Evolutionary conservation across 1,139 yeast species (phyloP).

Genomic region (Suhomyces bolitotheri): DNA sequence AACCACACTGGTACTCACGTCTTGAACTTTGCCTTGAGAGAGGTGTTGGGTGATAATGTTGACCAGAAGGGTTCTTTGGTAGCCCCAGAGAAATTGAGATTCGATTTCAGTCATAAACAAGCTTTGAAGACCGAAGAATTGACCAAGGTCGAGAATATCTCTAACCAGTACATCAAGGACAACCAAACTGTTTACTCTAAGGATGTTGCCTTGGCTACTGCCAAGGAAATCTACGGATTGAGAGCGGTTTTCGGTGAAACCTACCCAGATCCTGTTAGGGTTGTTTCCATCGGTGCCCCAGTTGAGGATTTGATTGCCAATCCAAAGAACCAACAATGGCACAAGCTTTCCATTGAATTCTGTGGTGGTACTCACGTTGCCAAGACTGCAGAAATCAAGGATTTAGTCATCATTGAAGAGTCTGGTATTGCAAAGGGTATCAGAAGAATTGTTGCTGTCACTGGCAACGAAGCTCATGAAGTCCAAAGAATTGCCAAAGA

Average conservation of each 20-base stretch:
- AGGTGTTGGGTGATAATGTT: constrained; percentile 80
- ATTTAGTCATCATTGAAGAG: constrained; percentile 86
- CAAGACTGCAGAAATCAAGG: constrained; percentile 90
- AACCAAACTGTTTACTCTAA: constrained; percentile 75
- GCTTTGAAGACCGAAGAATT: constrained; percentile 73
- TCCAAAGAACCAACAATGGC: constrained; percentile 77
- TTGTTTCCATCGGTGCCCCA: constrained; percentile 90
- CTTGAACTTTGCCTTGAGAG: constrained; percentile 83
- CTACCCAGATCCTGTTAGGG: constrained; percentile 98
- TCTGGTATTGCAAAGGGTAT: constrained; percentile 98
- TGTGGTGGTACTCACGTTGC: constrained; percentile 99
- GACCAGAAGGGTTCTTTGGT: constrained; percentile 98
- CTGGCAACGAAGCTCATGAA: constrained; percentile 86
- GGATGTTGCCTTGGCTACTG: constrained; percentile 74
- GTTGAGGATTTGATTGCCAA: constrained; percentile 74
- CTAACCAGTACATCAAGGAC: constrained; percentile 68
- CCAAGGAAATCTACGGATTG: constrained; percentile 75
- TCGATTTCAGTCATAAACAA: constrained; percentile 92
- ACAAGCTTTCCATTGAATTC: constrained; percentile 79
- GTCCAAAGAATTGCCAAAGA: constrained; percentile 83
- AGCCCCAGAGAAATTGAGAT: constrained; percentile 91
- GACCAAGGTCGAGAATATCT: constrained; percentile 70
- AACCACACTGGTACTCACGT: constrained; percentile 99
- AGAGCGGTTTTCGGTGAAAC: constrained; percentile 99
- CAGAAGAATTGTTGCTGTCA: constrained; percentile 95